These are phyloP conservation scores for Castanea sativa DNA, from an alignment of 306 rosid genomes.

Conservation along the genomic window DNA sequence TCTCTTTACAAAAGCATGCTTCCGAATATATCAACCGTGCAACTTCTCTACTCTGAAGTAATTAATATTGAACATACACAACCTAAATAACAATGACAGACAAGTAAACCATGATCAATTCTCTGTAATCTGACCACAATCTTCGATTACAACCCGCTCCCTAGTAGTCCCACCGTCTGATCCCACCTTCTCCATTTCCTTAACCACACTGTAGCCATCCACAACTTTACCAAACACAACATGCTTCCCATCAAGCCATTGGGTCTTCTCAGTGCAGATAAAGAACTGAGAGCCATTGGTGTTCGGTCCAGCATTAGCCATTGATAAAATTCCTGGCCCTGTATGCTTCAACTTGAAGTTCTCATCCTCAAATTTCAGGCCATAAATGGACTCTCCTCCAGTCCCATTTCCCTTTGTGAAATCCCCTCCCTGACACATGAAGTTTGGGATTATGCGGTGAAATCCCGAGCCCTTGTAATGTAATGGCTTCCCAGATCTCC, in stretches of 20 bases:
- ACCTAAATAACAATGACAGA: neutral
- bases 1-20: neutral
- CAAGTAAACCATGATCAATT: conserved; percentile 5
- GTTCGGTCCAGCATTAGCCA: conserved; percentile 81
- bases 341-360: conserved; percentile 78
- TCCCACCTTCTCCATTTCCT: conserved; percentile 82
- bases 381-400: conserved; percentile 90
- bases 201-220: conserved; percentile 59
- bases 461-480: conserved; percentile 74
- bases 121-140: conserved; percentile 63
- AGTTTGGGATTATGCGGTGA: conserved; percentile 73
- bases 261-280: conserved; percentile 51
- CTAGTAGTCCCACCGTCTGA: conserved; percentile 50
- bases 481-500: conserved; percentile 56
- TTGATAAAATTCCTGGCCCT: conserved; percentile 73
- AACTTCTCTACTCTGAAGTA: neutral
- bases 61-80: neutral
- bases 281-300: conserved; percentile 93
- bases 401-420: conserved; percentile 81
- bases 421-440: conserved; percentile 95
- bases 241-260: conserved; percentile 86
- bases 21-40: neutral
- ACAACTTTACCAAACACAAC: conserved; percentile 94
- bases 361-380: conserved; percentile 62
- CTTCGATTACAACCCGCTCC: conserved; percentile 64